These are phyloP conservation scores for Chimonanthus salicifolius DNA, from an alignment of 164 flowering plant species.

Conservation along the genomic window DNA sequence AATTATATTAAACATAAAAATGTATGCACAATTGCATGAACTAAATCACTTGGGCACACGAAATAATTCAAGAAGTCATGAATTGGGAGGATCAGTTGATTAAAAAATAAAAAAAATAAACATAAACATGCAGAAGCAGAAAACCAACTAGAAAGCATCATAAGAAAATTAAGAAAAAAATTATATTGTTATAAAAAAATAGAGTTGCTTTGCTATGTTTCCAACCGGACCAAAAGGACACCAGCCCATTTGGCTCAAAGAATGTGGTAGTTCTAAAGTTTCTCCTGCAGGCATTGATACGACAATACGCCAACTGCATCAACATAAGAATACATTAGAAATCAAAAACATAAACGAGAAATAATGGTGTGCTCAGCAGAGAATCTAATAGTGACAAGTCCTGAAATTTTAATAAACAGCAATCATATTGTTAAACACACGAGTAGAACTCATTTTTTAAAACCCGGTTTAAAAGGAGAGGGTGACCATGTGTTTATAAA, in stretches of 20 bases:
- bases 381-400: not conserved
- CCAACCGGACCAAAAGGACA: conserved; percentile 52
- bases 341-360: not conserved
- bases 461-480: too few relatives aligned
- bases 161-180: too few relatives aligned
- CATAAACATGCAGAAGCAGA: not conserved
- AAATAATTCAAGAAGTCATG: too few relatives aligned
- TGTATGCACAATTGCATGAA: not conserved
- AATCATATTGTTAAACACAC: too few relatives aligned
- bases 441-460: too few relatives aligned
- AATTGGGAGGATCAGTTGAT: too few relatives aligned
- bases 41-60: too few relatives aligned
- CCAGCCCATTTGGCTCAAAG: conserved; percentile 56
- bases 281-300: conserved; percentile 74
- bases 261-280: conserved; percentile 58
- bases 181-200: not conserved
- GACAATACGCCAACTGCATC: conserved; percentile 74
- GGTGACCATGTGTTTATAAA: too few relatives aligned
- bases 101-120: too few relatives aligned
- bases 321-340: conserved; percentile 1
- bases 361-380: not conserved
- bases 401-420: not conserved
- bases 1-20: not conserved
- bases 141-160: not conserved
- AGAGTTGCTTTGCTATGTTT: conserved; percentile 2